These are phyloP conservation scores for Lactifluus piperatus DNA, from an alignment of 768 basidiomycete genomes.

Conservation along the genomic window DNA sequence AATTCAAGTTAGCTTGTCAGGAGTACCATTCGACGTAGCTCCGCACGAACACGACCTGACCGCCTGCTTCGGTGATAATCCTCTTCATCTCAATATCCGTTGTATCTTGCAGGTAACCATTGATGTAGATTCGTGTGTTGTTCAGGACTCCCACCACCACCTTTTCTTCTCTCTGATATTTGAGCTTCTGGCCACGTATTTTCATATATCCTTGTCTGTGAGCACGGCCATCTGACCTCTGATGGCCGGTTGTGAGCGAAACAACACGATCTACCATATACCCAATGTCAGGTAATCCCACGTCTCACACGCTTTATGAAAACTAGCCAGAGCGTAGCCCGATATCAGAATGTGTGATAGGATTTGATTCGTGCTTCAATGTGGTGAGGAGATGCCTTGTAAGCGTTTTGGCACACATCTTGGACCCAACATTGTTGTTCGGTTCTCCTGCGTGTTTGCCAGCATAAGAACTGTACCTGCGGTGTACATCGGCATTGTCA, in stretches of 20 bases:
- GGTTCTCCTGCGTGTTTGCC: constrained; percentile 15
- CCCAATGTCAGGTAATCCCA: neutral
- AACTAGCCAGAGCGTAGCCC: constrained; percentile 49
- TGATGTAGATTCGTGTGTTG: constrained; percentile 55
- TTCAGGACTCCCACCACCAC: constrained; percentile 23
- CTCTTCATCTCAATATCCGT: constrained; percentile 78
- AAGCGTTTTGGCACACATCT: constrained; percentile 26
- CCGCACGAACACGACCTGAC: constrained; percentile 45
- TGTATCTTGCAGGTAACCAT: constrained; percentile 59
- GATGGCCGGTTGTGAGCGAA: constrained; percentile 45
- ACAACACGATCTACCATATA: constrained; percentile 42
- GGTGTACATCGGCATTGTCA: constrained; percentile 20
- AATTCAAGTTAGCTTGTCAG: too few species aligned
- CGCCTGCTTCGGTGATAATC: constrained; percentile 58
- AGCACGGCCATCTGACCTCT: constrained; percentile 24
- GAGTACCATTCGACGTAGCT: neutral
- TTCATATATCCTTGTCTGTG: constrained; percentile 21
- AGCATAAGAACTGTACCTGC: constrained; percentile 27
- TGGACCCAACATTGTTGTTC: neutral
- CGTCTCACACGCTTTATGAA: neutral
- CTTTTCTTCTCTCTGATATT: constrained; percentile 23
- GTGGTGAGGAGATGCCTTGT: constrained; percentile 55
- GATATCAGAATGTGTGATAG: constrained; percentile 69
- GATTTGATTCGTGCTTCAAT: constrained; percentile 56
- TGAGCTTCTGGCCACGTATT: constrained; percentile 24